Evolutionary conservation across 164 flowering plant species (phyloP).

Genomic region (Annona cherimola): DNA sequence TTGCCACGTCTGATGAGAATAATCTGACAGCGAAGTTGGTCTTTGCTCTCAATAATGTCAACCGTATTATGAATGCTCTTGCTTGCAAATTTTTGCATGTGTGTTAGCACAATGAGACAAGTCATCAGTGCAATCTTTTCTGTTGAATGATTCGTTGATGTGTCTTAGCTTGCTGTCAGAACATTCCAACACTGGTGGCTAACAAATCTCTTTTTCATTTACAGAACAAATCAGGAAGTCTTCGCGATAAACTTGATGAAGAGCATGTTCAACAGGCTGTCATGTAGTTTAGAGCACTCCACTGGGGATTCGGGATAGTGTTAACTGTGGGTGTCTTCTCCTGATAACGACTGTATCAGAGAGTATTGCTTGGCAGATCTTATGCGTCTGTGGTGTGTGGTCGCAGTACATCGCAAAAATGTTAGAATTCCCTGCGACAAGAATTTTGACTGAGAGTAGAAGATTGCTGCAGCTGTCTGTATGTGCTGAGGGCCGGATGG

Average conservation of each 20-base stretch:
- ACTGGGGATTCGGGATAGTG: slow-evolving; percentile 16
- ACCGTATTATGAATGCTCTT: neutral
- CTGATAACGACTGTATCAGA: slow-evolving; percentile 22
- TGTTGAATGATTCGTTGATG: neutral
- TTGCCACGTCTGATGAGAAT: neutral
- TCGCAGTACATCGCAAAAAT: slow-evolving; percentile 36
- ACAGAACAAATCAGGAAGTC: slow-evolving; percentile 32
- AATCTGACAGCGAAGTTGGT: neutral
- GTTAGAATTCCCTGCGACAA: slow-evolving; percentile 16
- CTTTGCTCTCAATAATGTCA: neutral
- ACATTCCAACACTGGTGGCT: neutral
- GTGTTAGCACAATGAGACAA: neutral
- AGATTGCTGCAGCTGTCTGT: neutral
- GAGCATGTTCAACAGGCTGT: slow-evolving; percentile 18
- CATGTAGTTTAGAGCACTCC: slow-evolving; percentile 15
- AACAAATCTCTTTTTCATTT: slow-evolving; percentile 3
- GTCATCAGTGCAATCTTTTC: neutral
- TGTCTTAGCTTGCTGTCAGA: slow-evolving; percentile 4
- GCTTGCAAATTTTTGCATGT: neutral
- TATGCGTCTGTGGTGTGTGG: slow-evolving; percentile 42
- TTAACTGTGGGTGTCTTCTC: slow-evolving; percentile 22
- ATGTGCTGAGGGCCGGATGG: neutral
- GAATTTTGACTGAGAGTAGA: slow-evolving; percentile 15
- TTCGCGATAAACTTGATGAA: slow-evolving; percentile 23
- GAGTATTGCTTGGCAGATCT: slow-evolving; percentile 36